Evolutionary conservation across 305 asterid genomes (phyloP).

Genomic region (Fraxinus greggii): DNA sequence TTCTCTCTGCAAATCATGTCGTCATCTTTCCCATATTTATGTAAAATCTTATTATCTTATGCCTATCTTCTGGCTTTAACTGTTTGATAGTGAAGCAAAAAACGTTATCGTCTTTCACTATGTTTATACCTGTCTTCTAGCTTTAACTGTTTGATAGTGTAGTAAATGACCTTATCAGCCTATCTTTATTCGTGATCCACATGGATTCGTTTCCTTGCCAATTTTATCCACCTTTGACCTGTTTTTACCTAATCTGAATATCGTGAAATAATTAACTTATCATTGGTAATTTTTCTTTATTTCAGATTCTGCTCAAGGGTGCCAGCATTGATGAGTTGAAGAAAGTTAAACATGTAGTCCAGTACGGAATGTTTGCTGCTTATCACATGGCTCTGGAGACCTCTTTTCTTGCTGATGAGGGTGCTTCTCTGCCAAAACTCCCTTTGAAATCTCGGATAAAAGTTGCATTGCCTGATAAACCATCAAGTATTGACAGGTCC

Average conservation of each 20-base stretch:
- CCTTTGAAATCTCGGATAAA: constrained; percentile 65
- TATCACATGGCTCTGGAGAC: constrained; percentile 83
- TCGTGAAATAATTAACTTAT: constrained; percentile 13
- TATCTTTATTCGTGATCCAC: background rate
- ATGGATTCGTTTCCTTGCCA: background rate
- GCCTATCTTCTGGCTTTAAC: background rate
- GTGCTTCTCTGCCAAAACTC: constrained; percentile 72
- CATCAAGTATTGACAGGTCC: constrained; percentile 53
- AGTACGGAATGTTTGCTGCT: constrained; percentile 80
- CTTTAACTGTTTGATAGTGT: background rate
- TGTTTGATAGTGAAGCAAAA: constrained; percentile 2
- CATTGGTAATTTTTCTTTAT: constrained; percentile 15
- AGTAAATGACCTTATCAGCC: background rate
- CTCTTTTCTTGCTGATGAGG: constrained; percentile 87
- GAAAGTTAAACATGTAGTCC: constrained; percentile 69
- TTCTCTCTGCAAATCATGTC: background rate
- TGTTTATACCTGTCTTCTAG: background rate
- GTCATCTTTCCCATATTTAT: background rate
- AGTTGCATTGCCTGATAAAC: constrained; percentile 68
- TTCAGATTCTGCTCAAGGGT: constrained; percentile 80
- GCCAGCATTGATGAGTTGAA: constrained; percentile 77
- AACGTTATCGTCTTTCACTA: background rate
- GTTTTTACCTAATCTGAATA: background rate
- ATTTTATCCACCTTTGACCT: background rate
- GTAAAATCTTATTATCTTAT: background rate